Evolutionary conservation across 768 basidiomycete genomes (phyloP).

Genomic region (Calocybe indica): DNA sequence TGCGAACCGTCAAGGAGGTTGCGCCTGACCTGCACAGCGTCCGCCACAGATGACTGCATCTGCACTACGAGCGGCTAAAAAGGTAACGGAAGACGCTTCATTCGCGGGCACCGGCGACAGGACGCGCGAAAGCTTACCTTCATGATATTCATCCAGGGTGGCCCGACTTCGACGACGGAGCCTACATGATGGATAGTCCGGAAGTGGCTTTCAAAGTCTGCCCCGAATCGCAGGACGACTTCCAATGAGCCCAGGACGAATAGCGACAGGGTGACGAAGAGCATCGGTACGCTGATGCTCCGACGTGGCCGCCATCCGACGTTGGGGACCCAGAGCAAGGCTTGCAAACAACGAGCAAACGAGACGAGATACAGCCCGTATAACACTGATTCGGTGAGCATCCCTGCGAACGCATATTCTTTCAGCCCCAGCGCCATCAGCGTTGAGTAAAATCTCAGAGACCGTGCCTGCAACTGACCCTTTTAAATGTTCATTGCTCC

Average conservation of each 20-base stretch:
- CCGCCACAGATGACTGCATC: neutral
- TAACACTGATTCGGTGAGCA: slow-evolving; percentile 11
- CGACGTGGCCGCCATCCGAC: neutral
- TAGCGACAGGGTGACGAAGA: neutral
- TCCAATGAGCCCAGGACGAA: neutral
- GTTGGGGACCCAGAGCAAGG: slow-evolving; percentile 4
- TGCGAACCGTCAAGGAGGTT: neutral
- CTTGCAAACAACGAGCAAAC: slow-evolving; percentile 5
- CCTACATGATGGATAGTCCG: neutral
- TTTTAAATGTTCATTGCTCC: too few relatives aligned
- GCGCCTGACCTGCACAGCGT: neutral
- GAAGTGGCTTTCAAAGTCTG: neutral
- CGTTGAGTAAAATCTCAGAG: too few relatives aligned
- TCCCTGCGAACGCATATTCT: too few relatives aligned
- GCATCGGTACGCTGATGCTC: neutral
- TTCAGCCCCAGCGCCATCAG: too few relatives aligned
- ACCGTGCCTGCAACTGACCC: too few relatives aligned
- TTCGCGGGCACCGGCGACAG: too few relatives aligned
- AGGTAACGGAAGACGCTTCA: neutral
- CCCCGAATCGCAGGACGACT: neutral
- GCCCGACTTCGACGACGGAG: neutral
- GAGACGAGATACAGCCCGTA: slow-evolving; percentile 16
- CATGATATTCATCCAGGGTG: neutral
- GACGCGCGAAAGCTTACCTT: neutral
- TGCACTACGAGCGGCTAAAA: neutral